Evolutionary conservation across 2,329 filamentous ascomycete genomes (phyloP).

Genomic region (Pseudogymnoascus sp.): DNA sequence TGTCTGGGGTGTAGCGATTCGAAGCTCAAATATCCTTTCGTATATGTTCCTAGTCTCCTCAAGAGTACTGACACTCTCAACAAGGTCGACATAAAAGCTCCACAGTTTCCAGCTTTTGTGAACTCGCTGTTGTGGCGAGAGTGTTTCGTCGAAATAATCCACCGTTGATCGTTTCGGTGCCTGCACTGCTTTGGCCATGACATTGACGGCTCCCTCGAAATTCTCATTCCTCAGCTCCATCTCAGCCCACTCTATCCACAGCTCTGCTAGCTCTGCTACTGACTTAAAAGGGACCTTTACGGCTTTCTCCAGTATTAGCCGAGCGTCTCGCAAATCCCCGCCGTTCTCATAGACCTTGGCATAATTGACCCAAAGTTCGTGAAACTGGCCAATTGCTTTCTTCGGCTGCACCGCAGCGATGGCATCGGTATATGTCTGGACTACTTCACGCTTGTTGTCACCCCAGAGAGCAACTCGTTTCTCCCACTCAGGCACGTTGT

Average conservation of each 20-base stretch:
- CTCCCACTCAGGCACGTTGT: constrained; percentile 94
- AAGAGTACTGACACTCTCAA: constrained; percentile 84
- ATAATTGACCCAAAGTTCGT: constrained; percentile 93
- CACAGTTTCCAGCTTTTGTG: constrained; percentile 99
- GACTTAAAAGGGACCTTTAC: constrained; percentile 97
- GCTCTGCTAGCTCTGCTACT: constrained; percentile 91
- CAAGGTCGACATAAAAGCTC: constrained; percentile 98
- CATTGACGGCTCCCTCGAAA: constrained; percentile 85
- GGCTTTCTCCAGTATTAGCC: constrained; percentile 94
- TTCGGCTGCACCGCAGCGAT: constrained; percentile 90
- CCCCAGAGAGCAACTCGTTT: constrained; percentile 95
- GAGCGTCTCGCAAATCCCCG: constrained; percentile 73
- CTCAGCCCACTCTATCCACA: constrained; percentile 99
- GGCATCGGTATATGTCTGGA: constrained; percentile 89
- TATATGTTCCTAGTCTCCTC: constrained; percentile 93
- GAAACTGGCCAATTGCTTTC: constrained; percentile 86
- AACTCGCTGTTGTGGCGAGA: constrained; percentile 89
- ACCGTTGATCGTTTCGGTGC: constrained; percentile 95
- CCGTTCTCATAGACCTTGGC: constrained; percentile 93
- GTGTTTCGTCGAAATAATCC: constrained; percentile 95
- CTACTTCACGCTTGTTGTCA: constrained; percentile 81
- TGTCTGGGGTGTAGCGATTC: constrained; percentile 94
- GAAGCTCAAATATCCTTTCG: constrained; percentile 94
- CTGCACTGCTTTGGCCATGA: constrained; percentile 96
- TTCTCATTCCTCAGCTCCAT: constrained; percentile 95